These are phyloP conservation scores for Umbelopsis vinacea DNA, from an alignment of 192 early-diverging fungal species.

Conservation along the genomic window DNA sequence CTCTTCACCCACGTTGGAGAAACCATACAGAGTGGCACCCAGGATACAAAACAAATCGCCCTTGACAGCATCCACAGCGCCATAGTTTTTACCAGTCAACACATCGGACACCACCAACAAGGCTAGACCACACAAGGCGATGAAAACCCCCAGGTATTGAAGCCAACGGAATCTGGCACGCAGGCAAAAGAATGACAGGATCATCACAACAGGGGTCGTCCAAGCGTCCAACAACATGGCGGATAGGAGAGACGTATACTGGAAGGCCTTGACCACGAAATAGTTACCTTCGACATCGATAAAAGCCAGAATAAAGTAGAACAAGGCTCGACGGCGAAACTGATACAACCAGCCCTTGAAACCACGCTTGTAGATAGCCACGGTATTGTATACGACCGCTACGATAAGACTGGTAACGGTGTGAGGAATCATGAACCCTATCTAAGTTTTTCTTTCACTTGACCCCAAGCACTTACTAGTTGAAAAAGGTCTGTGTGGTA, in stretches of 20 bases:
- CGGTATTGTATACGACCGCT: slow-evolving; percentile 58
- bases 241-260: slow-evolving; percentile 75
- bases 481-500: slow-evolving; percentile 74
- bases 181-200: slow-evolving; percentile 70
- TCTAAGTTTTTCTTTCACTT: no score
- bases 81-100: slow-evolving; percentile 60
- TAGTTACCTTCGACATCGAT: slow-evolving; percentile 86
- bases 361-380: slow-evolving; percentile 56
- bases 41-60: slow-evolving; percentile 76
- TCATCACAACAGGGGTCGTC: slow-evolving; percentile 75
- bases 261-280: slow-evolving; percentile 78
- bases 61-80: slow-evolving; percentile 57
- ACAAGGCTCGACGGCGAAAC: slow-evolving; percentile 44
- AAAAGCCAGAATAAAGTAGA: slow-evolving; percentile 61
- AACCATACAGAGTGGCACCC: slow-evolving; percentile 75
- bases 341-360: slow-evolving; percentile 50
- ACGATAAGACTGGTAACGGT: no score
- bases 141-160: slow-evolving; percentile 71
- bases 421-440: no score
- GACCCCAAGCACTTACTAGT: slow-evolving; percentile 64
- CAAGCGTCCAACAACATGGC: slow-evolving; percentile 81
- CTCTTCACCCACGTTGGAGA: slow-evolving; percentile 76
- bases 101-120: slow-evolving; percentile 71
- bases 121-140: slow-evolving; percentile 72
- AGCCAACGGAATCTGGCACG: slow-evolving; percentile 63